Conservation (phyloP, 2,329 filamentous ascomycete genomes). For the Xylariomycetidae sp. region DNA sequence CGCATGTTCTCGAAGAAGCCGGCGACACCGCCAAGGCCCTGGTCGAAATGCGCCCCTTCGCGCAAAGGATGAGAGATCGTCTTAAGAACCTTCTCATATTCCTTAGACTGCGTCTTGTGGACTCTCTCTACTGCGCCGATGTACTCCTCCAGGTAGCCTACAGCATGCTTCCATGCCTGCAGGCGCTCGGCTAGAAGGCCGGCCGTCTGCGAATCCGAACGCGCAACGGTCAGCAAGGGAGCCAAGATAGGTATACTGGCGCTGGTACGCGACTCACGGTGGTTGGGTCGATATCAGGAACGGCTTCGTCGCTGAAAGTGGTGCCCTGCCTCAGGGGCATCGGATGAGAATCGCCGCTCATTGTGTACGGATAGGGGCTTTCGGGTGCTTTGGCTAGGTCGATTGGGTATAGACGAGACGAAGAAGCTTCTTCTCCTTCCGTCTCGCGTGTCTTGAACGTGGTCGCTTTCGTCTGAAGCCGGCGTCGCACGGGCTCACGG, state of each 20-base stretch:
- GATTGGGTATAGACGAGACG: no score
- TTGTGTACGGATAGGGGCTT: no score
- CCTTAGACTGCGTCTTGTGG: conserved; percentile 79
- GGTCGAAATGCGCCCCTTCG: conserved; percentile 90
- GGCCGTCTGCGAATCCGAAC: conserved; percentile 55
- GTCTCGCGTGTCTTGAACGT: no score
- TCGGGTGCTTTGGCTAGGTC: background rate
- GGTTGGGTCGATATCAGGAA: conserved; percentile 52
- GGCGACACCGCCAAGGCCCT: conserved; percentile 78
- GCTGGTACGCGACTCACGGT: conserved; percentile 37
- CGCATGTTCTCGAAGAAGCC: conserved; percentile 93
- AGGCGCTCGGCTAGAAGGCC: conserved; percentile 79
- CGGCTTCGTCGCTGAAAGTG: conserved; percentile 48
- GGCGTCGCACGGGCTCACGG: no score
- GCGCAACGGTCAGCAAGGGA: conserved; percentile 5
- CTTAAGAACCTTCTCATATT: conserved; percentile 94
- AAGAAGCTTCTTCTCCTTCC: no score
- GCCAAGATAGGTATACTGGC: conserved; percentile 1
- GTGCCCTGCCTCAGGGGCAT: conserved; percentile 44
- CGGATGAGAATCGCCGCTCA: conserved; percentile 26
- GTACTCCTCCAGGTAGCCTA: conserved; percentile 87
- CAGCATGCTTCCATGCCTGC: conserved; percentile 93
- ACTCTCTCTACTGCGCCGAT: conserved; percentile 78
- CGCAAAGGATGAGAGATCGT: conserved; percentile 79
- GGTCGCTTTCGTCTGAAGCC: no score